These are phyloP conservation scores for Metschnikowia cerradonensis DNA, from an alignment of 805 yeast species.

Conservation along the genomic window DNA sequence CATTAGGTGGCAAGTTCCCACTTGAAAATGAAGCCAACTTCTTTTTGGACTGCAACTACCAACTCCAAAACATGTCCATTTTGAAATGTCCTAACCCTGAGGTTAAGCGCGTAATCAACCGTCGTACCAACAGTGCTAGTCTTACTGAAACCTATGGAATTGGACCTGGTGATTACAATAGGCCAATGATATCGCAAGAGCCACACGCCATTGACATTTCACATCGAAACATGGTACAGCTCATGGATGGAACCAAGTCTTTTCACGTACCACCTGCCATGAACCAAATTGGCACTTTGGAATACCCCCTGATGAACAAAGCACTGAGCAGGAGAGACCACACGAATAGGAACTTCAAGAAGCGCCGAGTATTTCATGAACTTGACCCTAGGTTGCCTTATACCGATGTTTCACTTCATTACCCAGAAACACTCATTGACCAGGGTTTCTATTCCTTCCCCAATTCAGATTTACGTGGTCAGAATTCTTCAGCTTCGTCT, in stretches of 20 bases:
- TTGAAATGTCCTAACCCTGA: background rate
- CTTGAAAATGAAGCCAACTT: constrained; percentile 50
- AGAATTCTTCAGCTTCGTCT: background rate
- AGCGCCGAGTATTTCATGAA: background rate
- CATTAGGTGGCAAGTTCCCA: constrained; percentile 54
- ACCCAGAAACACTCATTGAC: background rate
- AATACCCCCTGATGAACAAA: background rate
- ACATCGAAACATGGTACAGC: background rate
- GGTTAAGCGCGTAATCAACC: background rate
- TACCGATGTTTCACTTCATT: background rate
- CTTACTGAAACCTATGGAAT: background rate
- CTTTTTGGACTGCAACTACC: constrained; percentile 43
- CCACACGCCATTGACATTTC: background rate
- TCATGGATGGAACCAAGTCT: background rate
- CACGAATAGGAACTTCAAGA: background rate
- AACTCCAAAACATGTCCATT: constrained; percentile 34
- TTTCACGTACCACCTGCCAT: background rate
- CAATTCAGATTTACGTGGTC: background rate
- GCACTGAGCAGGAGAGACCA: background rate
- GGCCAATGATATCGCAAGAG: background rate
- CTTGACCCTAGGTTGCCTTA: background rate
- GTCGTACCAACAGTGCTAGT: background rate
- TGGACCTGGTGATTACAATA: background rate
- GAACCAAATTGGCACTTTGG: background rate
- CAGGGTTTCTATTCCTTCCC: background rate